Percentiles rank a stretch among this genome's conserved stretches.
Evolutionary conservation across 1,284 basidiomycete genomes (phyloP).

Genomic region (Xanthoconium separans): DNA sequence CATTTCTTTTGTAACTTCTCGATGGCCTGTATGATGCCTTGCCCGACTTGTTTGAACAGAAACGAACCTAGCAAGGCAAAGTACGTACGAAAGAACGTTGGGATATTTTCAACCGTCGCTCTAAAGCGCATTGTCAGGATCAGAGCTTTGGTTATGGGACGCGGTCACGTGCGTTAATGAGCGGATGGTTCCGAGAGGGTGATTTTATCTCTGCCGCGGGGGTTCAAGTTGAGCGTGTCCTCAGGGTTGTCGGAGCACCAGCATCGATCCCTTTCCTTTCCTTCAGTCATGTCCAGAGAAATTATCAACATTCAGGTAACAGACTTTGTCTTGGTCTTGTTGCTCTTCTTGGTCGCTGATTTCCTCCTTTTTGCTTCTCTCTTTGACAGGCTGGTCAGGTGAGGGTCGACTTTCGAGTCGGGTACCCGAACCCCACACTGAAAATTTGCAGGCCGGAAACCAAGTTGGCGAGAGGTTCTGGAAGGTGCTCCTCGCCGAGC

Average conservation of each 20-base stretch:
- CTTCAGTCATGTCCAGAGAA: slow-evolving; percentile 50
- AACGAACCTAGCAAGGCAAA: background rate
- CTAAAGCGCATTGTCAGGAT: slow-evolving; percentile 59
- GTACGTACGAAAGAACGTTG: slow-evolving; percentile 56
- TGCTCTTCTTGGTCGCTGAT: slow-evolving; percentile 2
- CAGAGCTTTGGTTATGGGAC: background rate
- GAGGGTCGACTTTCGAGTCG: slow-evolving; percentile 12
- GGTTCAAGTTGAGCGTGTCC: background rate
- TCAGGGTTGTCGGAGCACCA: slow-evolving; percentile 1
- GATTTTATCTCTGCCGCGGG: slow-evolving; percentile 1
- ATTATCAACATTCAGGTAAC: slow-evolving; percentile 65
- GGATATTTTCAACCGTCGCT: slow-evolving; percentile 59
- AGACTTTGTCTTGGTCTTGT: background rate
- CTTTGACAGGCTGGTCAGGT: slow-evolving; percentile 58
- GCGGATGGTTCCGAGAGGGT: slow-evolving; percentile 18
- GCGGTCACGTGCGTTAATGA: slow-evolving; percentile 23
- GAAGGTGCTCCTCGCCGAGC: slow-evolving; percentile 77
- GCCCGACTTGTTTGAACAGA: background rate
- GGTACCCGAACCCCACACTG: slow-evolving; percentile 15
- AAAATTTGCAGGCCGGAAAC: slow-evolving; percentile 55
- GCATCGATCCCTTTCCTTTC: slow-evolving; percentile 6
- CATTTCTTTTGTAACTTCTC: slow-evolving; percentile 83
- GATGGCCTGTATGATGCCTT: slow-evolving; percentile 75
- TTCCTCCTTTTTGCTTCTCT: background rate
- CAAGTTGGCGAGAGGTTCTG: slow-evolving; percentile 81